Evolutionary conservation across 495 filamentous ascomycete genomes (phyloP).

Genomic region (Penicillium desertorum): DNA sequence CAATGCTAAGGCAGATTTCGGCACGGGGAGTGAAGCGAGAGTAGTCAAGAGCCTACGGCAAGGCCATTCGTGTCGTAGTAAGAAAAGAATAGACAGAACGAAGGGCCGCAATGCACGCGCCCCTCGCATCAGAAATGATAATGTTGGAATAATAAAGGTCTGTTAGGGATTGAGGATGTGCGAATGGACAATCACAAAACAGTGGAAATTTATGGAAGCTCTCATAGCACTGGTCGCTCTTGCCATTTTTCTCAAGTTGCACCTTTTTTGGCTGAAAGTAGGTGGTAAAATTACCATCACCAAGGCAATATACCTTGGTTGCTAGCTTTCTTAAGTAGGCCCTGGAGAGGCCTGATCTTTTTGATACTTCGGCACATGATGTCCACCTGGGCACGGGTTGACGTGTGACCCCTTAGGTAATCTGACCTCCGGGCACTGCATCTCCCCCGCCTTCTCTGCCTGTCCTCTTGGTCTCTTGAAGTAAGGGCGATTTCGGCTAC

Average conservation of each 20-base stretch:
- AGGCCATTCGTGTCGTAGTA: not conserved
- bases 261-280: not conserved
- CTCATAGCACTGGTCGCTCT: not conserved
- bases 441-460: slow-evolving; percentile 33
- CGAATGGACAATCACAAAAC: not conserved
- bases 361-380: slow-evolving; percentile 22
- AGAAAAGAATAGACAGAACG: not conserved
- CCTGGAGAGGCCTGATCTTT: not conserved
- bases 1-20: slow-evolving; percentile 1
- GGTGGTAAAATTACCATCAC: not conserved
- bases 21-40: slow-evolving; percentile 9
- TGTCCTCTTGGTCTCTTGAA: slow-evolving; percentile 16
- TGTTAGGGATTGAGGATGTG: slow-evolving; percentile 8
- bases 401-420: slow-evolving; percentile 24
- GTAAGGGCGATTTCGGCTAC: slow-evolving; percentile 7
- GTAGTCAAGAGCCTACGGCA: slow-evolving; percentile 2
- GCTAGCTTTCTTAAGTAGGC: not conserved
- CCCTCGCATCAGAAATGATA: slow-evolving; percentile 3
- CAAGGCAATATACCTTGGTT: not conserved
- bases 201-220: not conserved
- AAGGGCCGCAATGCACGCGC: not conserved
- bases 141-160: slow-evolving; percentile 2
- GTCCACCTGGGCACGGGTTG: not conserved
- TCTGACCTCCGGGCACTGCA: slow-evolving; percentile 13
- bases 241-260: not conserved